Conservation (phyloP, 306 rosid genomes). For the Rubus parviflorus region DNA sequence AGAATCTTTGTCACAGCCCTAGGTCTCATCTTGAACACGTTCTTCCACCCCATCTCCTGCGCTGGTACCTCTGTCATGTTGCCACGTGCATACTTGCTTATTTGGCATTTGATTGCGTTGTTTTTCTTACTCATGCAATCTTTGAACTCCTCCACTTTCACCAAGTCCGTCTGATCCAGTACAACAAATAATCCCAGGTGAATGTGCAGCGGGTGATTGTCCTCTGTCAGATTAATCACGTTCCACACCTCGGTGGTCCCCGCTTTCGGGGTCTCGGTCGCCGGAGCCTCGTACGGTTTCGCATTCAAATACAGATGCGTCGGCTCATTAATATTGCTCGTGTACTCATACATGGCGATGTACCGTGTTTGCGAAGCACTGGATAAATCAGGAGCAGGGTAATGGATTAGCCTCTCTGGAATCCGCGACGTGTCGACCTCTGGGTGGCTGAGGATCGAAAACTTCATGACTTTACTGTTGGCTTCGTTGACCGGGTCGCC, state of each 20-base stretch:
- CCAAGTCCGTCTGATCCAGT: constrained; percentile 64
- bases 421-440: constrained; percentile 50
- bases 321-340: constrained; percentile 50
- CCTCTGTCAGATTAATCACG: constrained; percentile 79
- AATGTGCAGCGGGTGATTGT: constrained; percentile 83
- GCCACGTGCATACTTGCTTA: constrained; percentile 61
- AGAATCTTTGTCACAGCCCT: constrained; percentile 53
- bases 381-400: constrained; percentile 45
- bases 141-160: constrained; percentile 46
- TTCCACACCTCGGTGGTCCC: constrained; percentile 77
- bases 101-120: constrained; percentile 65
- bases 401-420: constrained; percentile 40
- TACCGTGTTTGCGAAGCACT: constrained; percentile 49
- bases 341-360: constrained; percentile 73
- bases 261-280: constrained; percentile 60
- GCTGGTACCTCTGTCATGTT: constrained; percentile 34
- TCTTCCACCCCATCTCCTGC: constrained; percentile 85
- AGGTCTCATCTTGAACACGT: constrained; percentile 76
- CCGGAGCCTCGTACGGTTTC: constrained; percentile 55
- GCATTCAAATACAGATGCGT: constrained; percentile 66
- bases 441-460: constrained; percentile 24
- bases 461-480: constrained; percentile 63
- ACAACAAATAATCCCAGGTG: constrained; percentile 70
- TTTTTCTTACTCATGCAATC: constrained; percentile 59
- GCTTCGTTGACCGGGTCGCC: constrained; percentile 66